phyloP scores from a whole-genome alignment of 257 asterid genomes.

The Nicotiana attenuata region DNA sequence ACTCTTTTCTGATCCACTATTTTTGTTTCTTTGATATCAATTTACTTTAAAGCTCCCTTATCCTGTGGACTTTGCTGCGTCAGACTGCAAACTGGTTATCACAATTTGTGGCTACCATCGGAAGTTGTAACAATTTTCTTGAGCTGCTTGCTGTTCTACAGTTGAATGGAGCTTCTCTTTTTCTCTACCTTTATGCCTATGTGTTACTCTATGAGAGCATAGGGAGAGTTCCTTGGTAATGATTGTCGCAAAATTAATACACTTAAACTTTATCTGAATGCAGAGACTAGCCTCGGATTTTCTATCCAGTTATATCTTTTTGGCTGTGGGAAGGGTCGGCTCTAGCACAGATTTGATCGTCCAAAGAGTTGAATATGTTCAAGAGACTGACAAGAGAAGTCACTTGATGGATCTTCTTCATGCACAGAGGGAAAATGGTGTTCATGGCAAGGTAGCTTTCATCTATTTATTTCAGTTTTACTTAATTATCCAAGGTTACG shows the following conservation, averaged over 20 bases:
- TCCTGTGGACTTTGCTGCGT: not conserved
- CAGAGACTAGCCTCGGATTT: constrained; percentile 94
- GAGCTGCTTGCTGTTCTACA: not conserved
- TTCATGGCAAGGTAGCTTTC: constrained; percentile 63
- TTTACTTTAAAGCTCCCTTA: not conserved
- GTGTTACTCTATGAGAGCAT: constrained; percentile 1
- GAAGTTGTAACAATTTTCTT: not conserved
- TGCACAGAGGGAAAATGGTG: constrained; percentile 76
- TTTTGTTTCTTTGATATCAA: not conserved
- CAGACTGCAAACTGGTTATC: not conserved
- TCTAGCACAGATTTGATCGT: constrained; percentile 95
- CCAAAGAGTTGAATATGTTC: constrained; percentile 94
- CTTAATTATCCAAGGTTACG: not conserved
- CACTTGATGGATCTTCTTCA: constrained; percentile 97
- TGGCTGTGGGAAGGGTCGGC: constrained; percentile 99
- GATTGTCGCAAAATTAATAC: not conserved
- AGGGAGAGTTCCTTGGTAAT: not conserved
- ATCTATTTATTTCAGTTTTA: not conserved
- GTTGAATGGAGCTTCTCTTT: not conserved
- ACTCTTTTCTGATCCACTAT: not conserved
- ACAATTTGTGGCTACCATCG: not conserved
- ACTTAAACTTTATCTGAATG: constrained; percentile 22
- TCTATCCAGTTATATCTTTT: constrained; percentile 63
- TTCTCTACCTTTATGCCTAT: not conserved
- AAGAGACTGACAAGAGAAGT: constrained; percentile 91